These are phyloP conservation scores for Mycena capillaripes DNA, from an alignment of 768 basidiomycete genomes.

Conservation along the genomic window DNA sequence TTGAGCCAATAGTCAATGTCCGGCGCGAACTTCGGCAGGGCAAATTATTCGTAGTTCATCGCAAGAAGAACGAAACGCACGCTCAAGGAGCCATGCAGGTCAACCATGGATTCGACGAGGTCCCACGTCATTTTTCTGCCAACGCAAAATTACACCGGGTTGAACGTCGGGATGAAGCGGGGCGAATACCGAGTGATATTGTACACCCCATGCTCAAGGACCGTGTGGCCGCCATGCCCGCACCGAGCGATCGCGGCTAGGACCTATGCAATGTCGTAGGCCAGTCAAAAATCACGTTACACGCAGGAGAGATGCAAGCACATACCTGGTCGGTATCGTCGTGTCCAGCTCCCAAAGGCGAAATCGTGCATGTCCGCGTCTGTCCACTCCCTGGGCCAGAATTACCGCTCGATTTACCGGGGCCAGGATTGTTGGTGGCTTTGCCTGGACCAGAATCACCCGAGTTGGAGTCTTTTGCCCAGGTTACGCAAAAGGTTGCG, in stretches of 20 bases:
- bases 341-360: conserved; percentile 38
- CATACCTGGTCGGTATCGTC: conserved; percentile 46
- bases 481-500: background rate
- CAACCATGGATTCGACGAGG: conserved; percentile 43
- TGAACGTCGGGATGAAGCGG: background rate
- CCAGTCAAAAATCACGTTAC: background rate
- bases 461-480: background rate
- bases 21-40: conserved; percentile 58
- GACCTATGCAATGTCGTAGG: conserved; percentile 41
- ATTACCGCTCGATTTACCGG: no score
- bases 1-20: conserved; percentile 70
- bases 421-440: no score
- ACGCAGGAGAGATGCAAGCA: background rate
- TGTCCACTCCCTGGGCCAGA: no score
- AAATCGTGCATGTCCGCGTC: conserved; percentile 18
- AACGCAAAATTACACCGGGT: background rate
- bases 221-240: conserved; percentile 48
- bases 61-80: conserved; percentile 36
- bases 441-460: no score
- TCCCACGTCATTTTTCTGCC: conserved; percentile 56
- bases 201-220: conserved; percentile 49
- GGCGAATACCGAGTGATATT: conserved; percentile 51
- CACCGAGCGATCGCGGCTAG: conserved; percentile 50
- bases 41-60: background rate
- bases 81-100: conserved; percentile 47